Percentiles rank a stretch among this genome's conserved stretches.
Conservation (phyloP, 2,329 filamentous ascomycete genomes). For the Talaromyces sp. region DNA sequence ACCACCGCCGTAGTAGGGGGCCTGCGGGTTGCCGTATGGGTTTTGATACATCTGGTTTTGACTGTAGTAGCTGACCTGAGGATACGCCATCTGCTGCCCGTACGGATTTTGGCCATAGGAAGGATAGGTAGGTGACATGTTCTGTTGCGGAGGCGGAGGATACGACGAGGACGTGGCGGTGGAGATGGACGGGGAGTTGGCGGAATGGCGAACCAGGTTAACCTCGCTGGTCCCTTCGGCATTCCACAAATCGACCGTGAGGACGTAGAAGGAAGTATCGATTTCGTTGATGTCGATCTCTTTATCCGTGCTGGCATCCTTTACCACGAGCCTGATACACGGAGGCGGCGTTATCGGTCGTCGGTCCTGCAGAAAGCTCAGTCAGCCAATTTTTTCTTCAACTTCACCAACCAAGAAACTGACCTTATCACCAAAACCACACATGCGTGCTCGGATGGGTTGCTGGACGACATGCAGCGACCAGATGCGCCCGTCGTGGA, state of each 20-base stretch:
- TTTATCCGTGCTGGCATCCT: constrained; percentile 66
- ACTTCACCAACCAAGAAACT: constrained; percentile 13
- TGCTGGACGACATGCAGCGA: constrained; percentile 82
- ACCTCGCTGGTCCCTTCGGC: constrained; percentile 57
- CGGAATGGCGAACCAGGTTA: constrained; percentile 63
- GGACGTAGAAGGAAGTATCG: constrained; percentile 62
- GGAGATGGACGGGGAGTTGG: constrained; percentile 69
- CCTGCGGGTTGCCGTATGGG: constrained; percentile 26
- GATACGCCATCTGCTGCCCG: constrained; percentile 24
- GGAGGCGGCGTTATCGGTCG: constrained; percentile 93
- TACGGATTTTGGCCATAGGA: constrained; percentile 30
- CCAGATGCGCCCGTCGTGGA: constrained; percentile 41
- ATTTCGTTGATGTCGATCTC: constrained; percentile 77
- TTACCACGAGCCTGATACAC: constrained; percentile 78
- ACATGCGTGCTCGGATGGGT: constrained; percentile 91
- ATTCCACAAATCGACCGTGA: constrained; percentile 66
- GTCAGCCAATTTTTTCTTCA: constrained; percentile 8
- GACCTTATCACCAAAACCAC: constrained; percentile 97
- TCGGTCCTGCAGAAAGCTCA: constrained; percentile 61
- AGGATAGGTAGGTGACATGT: constrained; percentile 32
- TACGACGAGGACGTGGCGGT: constrained; percentile 76
- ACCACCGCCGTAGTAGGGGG: constrained; percentile 22
- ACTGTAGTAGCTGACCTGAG: constrained; percentile 31
- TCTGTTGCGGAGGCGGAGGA: constrained; percentile 41
- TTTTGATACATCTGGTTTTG: constrained; percentile 29